These are phyloP conservation scores for Pisolithus albus DNA, from an alignment of 768 basidiomycete species.

Conservation along the genomic window DNA sequence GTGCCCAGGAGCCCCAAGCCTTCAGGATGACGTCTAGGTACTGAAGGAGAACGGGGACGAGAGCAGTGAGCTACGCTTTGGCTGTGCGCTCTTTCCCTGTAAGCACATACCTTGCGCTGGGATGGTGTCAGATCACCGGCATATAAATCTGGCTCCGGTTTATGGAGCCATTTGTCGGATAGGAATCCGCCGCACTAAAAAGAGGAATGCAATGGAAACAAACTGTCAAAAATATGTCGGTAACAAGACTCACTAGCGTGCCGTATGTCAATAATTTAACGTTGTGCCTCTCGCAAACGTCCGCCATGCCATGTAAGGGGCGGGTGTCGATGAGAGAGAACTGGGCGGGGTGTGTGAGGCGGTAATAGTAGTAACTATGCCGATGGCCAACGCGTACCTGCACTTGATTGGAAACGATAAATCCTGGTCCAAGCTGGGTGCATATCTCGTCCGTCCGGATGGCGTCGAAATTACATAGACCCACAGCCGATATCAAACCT, in stretches of 20 bases:
- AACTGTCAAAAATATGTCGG: constrained; percentile 1
- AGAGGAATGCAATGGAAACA: constrained; percentile 2
- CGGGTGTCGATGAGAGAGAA: constrained; percentile 79
- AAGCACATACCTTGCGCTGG: constrained; percentile 60
- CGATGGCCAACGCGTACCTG: constrained; percentile 40
- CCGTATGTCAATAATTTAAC: constrained; percentile 79
- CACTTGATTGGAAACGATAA: constrained; percentile 77
- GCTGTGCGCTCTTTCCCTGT: not conserved
- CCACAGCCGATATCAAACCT: constrained; percentile 57
- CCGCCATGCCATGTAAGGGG: constrained; percentile 68
- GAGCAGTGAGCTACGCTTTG: not conserved
- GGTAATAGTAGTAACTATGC: too few relatives aligned
- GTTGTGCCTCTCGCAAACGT: constrained; percentile 65
- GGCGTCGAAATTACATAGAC: constrained; percentile 78
- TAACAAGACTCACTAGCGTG: constrained; percentile 49
- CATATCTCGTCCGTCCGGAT: constrained; percentile 75
- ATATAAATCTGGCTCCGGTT: constrained; percentile 67
- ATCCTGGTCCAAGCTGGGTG: constrained; percentile 59
- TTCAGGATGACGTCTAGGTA: constrained; percentile 79
- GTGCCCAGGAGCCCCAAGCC: constrained; percentile 71
- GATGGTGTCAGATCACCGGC: constrained; percentile 66
- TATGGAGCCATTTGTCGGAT: constrained; percentile 65
- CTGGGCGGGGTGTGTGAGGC: constrained; percentile 31
- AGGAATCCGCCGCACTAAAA: constrained; percentile 78
- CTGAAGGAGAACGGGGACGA: constrained; percentile 31